A percentile compares a stretch with the other conserved stretches of the same genome.
Evolutionary conservation across 345 rosid genomes (phyloP).

Genomic region (Salix koriyanagi): DNA sequence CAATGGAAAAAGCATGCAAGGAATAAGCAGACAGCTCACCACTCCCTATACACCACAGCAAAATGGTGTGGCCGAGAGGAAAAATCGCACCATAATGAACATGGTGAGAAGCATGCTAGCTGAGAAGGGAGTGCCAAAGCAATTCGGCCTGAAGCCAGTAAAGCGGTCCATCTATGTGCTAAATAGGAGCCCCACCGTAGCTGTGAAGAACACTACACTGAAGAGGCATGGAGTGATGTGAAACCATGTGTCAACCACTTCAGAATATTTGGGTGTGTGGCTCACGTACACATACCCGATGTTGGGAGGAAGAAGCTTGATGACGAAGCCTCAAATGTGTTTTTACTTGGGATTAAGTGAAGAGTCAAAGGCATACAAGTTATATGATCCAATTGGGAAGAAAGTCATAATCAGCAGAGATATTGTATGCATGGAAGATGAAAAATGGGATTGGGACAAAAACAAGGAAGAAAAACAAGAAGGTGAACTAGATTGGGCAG

Average conservation of each 20-base stretch:
- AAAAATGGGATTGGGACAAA: background rate
- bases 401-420: background rate
- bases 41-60: no score
- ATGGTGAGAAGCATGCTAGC: no score
- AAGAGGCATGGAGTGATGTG: background rate
- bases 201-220: background rate
- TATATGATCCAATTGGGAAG: background rate
- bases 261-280: background rate
- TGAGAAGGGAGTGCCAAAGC: no score
- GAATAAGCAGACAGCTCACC: no score
- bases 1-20: no score
- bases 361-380: background rate
- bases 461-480: background rate
- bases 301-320: background rate
- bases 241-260: background rate
- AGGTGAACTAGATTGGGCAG: background rate
- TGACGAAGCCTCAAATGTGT: background rate
- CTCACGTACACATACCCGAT: no score
- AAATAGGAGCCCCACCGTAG: background rate
- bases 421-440: background rate
- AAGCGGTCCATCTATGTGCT: no score
- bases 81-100: no score
- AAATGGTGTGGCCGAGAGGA: no score
- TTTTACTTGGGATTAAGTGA: background rate
- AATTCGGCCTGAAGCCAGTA: no score